phyloP scores from a whole-genome alignment of 2,329 filamentous ascomycete species.

The Alternaria sp. region DNA sequence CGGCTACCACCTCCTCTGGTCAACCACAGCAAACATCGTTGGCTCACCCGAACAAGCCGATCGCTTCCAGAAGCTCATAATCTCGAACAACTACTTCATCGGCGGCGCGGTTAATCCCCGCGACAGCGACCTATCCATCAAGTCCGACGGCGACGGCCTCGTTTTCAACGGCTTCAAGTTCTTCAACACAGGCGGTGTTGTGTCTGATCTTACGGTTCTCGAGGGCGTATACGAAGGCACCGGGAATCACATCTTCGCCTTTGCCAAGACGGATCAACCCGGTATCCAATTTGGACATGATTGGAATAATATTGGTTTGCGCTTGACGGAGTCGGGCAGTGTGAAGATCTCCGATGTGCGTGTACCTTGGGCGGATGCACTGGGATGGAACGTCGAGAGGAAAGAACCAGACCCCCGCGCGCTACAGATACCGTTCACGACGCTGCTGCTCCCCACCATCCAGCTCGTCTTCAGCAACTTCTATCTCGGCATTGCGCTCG shows the following conservation, averaged over 20 bases:
- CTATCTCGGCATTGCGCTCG: constrained; percentile 68
- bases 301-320: constrained; percentile 70
- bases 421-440: constrained; percentile 62
- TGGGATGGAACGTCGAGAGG: constrained; percentile 63
- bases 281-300: constrained; percentile 66
- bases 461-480: constrained; percentile 72
- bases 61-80: constrained; percentile 62
- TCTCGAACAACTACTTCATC: constrained; percentile 70
- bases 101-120: constrained; percentile 70
- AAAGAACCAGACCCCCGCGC: constrained; percentile 60
- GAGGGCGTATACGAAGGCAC: constrained; percentile 68
- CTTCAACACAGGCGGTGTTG: constrained; percentile 72
- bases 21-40: constrained; percentile 65
- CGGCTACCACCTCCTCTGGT: constrained; percentile 71
- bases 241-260: constrained; percentile 67
- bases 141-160: constrained; percentile 60
- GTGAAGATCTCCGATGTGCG: constrained; percentile 66
- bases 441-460: constrained; percentile 67
- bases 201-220: constrained; percentile 70
- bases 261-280: constrained; percentile 64
- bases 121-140: constrained; percentile 67
- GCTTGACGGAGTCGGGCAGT: constrained; percentile 68
- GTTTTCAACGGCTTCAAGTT: constrained; percentile 68
- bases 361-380: constrained; percentile 65
- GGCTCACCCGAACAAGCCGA: constrained; percentile 67